These are phyloP conservation scores for Hanseniaspora guilliermondii DNA, from an alignment of 805 yeast genomes.

Conservation along the genomic window DNA sequence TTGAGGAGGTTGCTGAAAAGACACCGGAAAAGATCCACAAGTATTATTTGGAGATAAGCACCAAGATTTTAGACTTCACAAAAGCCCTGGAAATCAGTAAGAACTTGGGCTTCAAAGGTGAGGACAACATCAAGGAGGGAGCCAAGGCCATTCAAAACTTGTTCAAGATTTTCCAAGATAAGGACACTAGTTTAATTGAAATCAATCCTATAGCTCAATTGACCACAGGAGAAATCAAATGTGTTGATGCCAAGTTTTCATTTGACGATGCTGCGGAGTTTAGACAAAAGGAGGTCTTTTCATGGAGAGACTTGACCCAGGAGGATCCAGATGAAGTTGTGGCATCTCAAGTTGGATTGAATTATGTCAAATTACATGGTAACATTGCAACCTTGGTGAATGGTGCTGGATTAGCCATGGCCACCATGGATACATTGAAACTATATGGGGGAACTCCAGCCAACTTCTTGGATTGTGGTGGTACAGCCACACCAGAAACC, in stretches of 20 bases:
- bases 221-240: constrained; percentile 68
- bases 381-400: constrained; percentile 97
- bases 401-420: constrained; percentile 99
- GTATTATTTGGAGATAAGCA: constrained; percentile 60
- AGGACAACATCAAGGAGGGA: constrained; percentile 69
- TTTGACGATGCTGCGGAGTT: constrained; percentile 93
- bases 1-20: constrained; percentile 91
- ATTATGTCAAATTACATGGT: constrained; percentile 96
- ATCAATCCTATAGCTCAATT: constrained; percentile 95
- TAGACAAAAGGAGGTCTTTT: constrained; percentile 88
- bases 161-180: constrained; percentile 78
- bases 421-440: constrained; percentile 98
- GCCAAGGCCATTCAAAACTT: constrained; percentile 76
- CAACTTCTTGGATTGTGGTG: constrained; percentile 98
- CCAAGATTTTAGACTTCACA: constrained; percentile 62
- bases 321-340: constrained; percentile 95
- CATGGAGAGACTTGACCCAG: constrained; percentile 94
- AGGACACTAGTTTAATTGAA: constrained; percentile 95
- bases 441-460: constrained; percentile 98
- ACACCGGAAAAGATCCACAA: constrained; percentile 87
- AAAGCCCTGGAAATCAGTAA: constrained; percentile 67
- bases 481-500: constrained; percentile 98
- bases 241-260: constrained; percentile 98
- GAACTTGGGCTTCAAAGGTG: constrained; percentile 61
- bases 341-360: constrained; percentile 80